Evolutionary conservation across 2,329 filamentous ascomycete genomes (phyloP).

Genomic region (Tolypocladium inflatum): DNA sequence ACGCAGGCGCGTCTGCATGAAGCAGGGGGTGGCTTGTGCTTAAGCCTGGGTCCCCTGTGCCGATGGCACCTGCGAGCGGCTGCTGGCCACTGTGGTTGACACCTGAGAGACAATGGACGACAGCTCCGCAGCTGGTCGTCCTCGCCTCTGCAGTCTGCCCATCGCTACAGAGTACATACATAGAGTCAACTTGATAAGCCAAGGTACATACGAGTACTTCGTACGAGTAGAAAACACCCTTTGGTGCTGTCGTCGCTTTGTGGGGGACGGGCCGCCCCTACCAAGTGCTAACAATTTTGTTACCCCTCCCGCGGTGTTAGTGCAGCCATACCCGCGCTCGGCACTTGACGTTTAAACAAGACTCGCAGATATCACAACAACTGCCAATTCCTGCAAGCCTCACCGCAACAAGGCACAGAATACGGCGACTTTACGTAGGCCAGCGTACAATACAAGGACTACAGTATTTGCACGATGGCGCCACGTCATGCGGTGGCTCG

Average conservation of each 20-base stretch:
- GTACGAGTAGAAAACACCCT: too few relatives aligned
- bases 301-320: not conserved
- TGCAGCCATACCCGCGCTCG: not conserved
- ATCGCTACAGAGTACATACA: not conserved
- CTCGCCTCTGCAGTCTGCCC: not conserved
- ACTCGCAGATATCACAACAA: not conserved
- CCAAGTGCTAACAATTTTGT: not conserved
- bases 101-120: not conserved
- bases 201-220: too few relatives aligned
- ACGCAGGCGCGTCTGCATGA: not conserved
- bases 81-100: too few relatives aligned
- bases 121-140: not conserved
- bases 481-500: not conserved
- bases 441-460: not conserved
- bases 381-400: not conserved
- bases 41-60: not conserved
- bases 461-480: not conserved
- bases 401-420: not conserved
- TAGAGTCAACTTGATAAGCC: not conserved
- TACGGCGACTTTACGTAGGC: not conserved
- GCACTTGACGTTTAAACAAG: not conserved
- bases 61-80: too few relatives aligned
- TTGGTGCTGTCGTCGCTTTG: not conserved
- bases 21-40: constrained; percentile 2
- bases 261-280: not conserved